Percentiles rank a stretch among this genome's conserved stretches.
phyloP scores from a whole-genome alignment of 306 rosid species.

The Pterocarpus santalinus region DNA sequence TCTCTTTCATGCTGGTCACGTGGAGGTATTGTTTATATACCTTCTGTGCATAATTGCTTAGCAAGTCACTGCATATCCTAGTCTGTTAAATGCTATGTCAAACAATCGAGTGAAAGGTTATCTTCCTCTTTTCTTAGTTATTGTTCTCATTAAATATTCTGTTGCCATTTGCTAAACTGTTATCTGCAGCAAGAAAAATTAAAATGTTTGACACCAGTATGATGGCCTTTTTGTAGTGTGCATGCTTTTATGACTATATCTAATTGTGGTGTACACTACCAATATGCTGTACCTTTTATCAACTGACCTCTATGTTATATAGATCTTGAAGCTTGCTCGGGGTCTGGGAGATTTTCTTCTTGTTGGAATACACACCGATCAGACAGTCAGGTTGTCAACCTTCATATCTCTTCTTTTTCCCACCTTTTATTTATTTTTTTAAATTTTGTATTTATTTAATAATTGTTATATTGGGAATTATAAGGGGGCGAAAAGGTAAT shows the following conservation, averaged over 20 bases:
- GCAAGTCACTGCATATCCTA: conserved; percentile 14
- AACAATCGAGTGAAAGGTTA: not conserved
- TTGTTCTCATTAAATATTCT: conserved; percentile 10
- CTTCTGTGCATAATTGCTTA: not conserved
- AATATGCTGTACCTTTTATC: conserved; percentile 23
- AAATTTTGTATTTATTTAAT: not conserved
- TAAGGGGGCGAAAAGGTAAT: too few species aligned
- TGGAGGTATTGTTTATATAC: conserved; percentile 69
- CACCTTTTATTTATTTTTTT: conserved; percentile 5
- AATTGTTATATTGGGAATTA: not conserved
- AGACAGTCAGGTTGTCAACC: conserved; percentile 75
- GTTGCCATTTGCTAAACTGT: not conserved
- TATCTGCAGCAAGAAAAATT: conserved; percentile 20
- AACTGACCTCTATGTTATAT: conserved; percentile 36
- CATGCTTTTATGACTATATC: too few species aligned
- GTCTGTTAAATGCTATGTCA: conserved; percentile 22
- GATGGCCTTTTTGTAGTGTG: too few species aligned
- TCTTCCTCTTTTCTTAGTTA: not conserved
- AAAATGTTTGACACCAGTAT: not conserved
- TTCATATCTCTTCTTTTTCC: conserved; percentile 32
- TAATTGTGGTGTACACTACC: too few species aligned
- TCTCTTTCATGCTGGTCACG: conserved; percentile 98
- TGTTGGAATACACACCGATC: conserved; percentile 97
- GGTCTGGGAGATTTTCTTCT: conserved; percentile 94
- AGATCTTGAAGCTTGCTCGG: conserved; percentile 94